Evolutionary conservation across 805 yeast species (phyloP), one percentile per base, ranked within the genome.

Genomic region (Yamadazyma paraphyllophila): DNA sequence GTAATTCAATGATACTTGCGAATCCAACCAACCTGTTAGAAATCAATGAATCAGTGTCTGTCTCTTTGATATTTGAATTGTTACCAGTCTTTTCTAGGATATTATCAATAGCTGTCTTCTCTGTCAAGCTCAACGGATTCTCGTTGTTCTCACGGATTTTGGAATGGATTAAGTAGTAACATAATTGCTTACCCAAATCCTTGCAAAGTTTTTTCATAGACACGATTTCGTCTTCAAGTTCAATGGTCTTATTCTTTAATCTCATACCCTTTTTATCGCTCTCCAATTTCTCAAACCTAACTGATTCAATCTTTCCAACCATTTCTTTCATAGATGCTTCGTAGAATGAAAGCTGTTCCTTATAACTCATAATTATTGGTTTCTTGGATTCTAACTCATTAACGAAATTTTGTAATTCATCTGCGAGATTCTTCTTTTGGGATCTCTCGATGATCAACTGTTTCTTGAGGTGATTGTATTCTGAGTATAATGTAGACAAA

Each of bases 111-210:
- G 83, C 82, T n/a, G 70, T 71, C 51, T 77, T 75, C 56, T 92
- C 97, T 11, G 78, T 78, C 0, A 72, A 62, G 4, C 85, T 76
- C 31, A 92, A 66, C 7, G 92, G 87, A 33, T 69, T 71, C 31
- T 79, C 79, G n/a, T 78, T 69, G 41, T 73, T 74, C 10, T 75
- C 78, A 38, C 81, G 74, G 1, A 85, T 67, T 25, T 81, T 73
- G 1, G 87, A 71, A 57, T 86, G 88, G 12, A 85, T 76, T 32
- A 92, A 71, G 31, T 90, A 72, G 40, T 74, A 76, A 53, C 87
- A 88, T n/a, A 94, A 77, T 61, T 92, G 98, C 36, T 82, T 80
- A 6, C 95, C 87, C 33, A 92, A 67, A 57, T 92, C 97, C 25
- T 74, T 66, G 36, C 84, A 77, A 51, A 84, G 81, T 46, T 76